Evolutionary conservation across 768 basidiomycete genomes (phyloP), one percentile per base, ranked within the genome.

Genomic region (Phylloporus sp.): DNA sequence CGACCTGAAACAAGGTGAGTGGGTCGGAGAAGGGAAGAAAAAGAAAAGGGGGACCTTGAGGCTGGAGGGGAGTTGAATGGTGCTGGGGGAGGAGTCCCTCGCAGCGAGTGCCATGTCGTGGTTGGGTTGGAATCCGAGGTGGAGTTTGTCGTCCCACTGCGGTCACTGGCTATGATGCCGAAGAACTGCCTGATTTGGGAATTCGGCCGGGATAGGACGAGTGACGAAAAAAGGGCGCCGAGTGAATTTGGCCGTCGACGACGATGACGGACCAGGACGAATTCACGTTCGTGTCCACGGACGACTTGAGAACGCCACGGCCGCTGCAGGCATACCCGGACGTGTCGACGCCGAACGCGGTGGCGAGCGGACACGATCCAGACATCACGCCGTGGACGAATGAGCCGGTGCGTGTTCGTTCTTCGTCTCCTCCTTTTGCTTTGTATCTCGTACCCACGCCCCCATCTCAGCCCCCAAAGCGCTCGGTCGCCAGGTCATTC

Each of bases 11-110:
- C 17, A 29, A 15, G 18, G 34, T 54, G 31, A 54, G 50, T 33
- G 1, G 21, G 9, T 14, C 6, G 15, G 18, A 49, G 37, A 8
- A 46, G 21, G 5, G 38, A 9, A 28, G 36, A 32, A 22, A 14
- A 9, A 28, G 36, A 32, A 22, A 14, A 8, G 29, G 49, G 55
- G 24, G 15, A 79, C 80, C 69, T 81, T 82, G 64, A 82, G 77
- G 54, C 77, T 81, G 1, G 52, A 68, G 43, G 46, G 68, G 60
- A 57, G 65, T 24, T 56, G 31, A 18, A 65, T 58, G n/a, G 78
- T 46, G 9, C 51, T 62, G 24, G 73, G 51, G 20, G 77, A 66
- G 5, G 75, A 65, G 8, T 54, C 42, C 52, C 50, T 48, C 24
- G 53, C 46, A 14, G 8, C 21, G 23, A 23, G 44, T 42, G 43